Percentiles rank a stretch among this genome's conserved stretches.
Evolutionary conservation across 305 asterid species (phyloP).

Genomic region (Fraxinus dipetala): DNA sequence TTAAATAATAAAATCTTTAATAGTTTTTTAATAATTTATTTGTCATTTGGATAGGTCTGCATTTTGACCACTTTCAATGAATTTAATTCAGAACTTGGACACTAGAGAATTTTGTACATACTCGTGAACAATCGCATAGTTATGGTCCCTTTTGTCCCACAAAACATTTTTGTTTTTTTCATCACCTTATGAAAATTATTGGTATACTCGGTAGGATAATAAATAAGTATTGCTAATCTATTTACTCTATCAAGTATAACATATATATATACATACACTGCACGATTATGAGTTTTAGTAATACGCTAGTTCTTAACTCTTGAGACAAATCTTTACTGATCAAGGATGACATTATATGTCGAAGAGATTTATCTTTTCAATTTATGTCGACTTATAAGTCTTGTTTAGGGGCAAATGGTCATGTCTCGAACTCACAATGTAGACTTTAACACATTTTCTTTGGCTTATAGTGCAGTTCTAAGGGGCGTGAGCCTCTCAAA

Average conservation of each 20-base stretch:
- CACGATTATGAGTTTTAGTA: not conserved
- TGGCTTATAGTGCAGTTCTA: not conserved
- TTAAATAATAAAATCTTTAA: not conserved
- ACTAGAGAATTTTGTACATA: constrained; percentile 12
- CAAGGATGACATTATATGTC: not conserved
- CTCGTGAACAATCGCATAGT: constrained; percentile 53
- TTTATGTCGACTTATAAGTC: not conserved
- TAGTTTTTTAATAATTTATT: not conserved
- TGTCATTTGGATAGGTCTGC: not conserved
- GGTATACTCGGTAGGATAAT: not conserved
- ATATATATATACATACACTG: not conserved
- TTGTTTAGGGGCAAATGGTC: not conserved
- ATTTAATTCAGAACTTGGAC: constrained; percentile 25
- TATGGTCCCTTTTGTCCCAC: not conserved
- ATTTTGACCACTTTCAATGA: constrained; percentile 16
- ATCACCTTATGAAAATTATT: too few relatives aligned
- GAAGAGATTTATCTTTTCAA: not conserved
- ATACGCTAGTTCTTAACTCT: not conserved
- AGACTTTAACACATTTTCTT: too few relatives aligned
- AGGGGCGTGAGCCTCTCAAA: not conserved
- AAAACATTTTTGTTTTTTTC: not conserved
- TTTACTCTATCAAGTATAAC: not conserved
- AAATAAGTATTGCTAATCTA: not conserved
- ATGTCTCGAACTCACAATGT: not conserved
- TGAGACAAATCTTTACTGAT: not conserved